Conservation (phyloP, 1,284 basidiomycete species). For the Agroathelia rolfsii region DNA sequence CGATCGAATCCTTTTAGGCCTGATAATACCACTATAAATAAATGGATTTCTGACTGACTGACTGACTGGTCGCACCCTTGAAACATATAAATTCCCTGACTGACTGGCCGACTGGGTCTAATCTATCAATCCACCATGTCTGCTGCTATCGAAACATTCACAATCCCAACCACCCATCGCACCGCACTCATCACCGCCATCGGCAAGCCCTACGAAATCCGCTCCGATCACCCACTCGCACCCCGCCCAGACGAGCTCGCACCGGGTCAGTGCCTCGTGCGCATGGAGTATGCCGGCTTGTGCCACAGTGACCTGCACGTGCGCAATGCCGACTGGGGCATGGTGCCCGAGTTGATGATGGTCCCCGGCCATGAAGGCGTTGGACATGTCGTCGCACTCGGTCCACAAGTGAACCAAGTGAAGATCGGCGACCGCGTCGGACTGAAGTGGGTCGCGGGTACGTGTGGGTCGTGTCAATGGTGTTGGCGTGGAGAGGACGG, state of each 20-base stretch:
- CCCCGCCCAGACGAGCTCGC: conserved; percentile 48
- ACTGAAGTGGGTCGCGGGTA: conserved; percentile 62
- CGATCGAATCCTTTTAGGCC: too few species aligned
- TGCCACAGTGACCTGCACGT: conserved; percentile 63
- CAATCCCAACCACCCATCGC: conserved; percentile 36
- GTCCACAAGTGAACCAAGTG: conserved; percentile 33
- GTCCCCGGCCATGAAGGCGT: conserved; percentile 67
- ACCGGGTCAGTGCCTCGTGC: conserved; percentile 59
- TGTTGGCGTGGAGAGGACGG: conserved; percentile 49
- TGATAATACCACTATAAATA: too few species aligned
- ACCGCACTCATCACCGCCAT: conserved; percentile 36
- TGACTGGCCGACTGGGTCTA: too few species aligned
- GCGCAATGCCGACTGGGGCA: conserved; percentile 44
- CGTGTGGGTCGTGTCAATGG: conserved; percentile 53
- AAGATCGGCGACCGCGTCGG: conserved; percentile 62
- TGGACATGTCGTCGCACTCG: conserved; percentile 58
- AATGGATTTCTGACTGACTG: too few species aligned
- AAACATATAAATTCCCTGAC: too few species aligned
- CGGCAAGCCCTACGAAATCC: conserved; percentile 25
- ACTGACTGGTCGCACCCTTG: too few species aligned
- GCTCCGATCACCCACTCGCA: conserved; percentile 36
- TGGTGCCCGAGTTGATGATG: conserved; percentile 39
- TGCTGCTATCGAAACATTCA: conserved; percentile 5
- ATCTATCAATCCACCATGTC: too few species aligned
- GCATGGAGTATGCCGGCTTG: conserved; percentile 52